Evolutionary conservation across 345 rosid genomes (phyloP).

Genomic region (Camelina laxa): DNA sequence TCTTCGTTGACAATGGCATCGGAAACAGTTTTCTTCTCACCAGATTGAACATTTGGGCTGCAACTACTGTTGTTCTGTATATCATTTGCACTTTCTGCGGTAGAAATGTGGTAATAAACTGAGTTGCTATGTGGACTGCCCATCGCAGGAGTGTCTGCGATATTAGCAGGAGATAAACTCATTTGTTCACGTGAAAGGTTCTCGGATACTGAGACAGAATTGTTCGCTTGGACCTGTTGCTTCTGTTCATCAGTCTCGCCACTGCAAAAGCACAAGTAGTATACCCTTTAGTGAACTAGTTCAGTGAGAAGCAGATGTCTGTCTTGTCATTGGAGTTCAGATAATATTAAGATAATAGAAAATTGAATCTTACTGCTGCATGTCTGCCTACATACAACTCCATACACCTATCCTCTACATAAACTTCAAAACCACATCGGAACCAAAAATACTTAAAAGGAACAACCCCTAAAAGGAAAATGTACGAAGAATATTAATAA

Average conservation of each 20-base stretch:
- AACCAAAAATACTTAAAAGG: neutral
- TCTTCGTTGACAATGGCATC: constrained; percentile 53
- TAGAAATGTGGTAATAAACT: constrained; percentile 56
- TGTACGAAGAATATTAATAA: neutral
- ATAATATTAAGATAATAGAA: constrained; percentile 2
- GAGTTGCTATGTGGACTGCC: constrained; percentile 56
- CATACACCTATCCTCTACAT: no score
- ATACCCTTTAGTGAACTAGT: constrained; percentile 20
- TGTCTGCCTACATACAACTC: constrained; percentile 22
- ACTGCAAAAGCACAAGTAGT: constrained; percentile 36
- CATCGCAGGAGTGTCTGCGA: constrained; percentile 58
- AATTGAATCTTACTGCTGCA: constrained; percentile 1
- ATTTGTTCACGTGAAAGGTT: constrained; percentile 50
- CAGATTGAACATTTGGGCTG: constrained; percentile 56
- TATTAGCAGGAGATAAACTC: constrained; percentile 55
- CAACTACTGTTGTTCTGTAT: constrained; percentile 59
- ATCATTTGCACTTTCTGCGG: constrained; percentile 72
- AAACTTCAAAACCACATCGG: neutral
- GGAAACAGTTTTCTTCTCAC: constrained; percentile 44
- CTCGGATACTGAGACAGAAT: constrained; percentile 49
- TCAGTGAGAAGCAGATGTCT: constrained; percentile 3
- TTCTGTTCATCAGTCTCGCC: constrained; percentile 45
- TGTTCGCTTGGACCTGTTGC: constrained; percentile 37
- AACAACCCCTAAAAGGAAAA: constrained; percentile 13
- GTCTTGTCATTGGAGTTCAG: neutral